Base-by-base conservation (phyloP, 495 filamentous ascomycete genomes). In the Talaromyces proteolyticus region DNA sequence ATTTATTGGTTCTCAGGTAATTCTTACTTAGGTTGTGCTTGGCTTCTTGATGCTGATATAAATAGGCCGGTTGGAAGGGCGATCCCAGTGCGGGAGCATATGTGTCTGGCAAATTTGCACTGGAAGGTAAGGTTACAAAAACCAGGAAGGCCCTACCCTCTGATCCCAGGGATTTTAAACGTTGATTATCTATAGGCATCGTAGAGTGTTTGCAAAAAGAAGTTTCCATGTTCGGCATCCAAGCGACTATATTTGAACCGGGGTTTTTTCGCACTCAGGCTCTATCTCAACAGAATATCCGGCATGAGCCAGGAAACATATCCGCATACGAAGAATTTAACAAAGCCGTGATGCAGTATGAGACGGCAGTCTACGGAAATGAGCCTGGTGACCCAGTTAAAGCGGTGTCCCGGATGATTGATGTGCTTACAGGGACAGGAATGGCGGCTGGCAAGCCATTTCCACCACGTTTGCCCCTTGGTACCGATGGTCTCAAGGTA, bases 171-270 rank as follows among this genome's bases (percentile, higher is more conserved):
- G 25, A 12, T 29, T 29, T 29, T 29, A 12, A 29, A 5, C 25
- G 25, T 29, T 29, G 25, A 29, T 29, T 29, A 29, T 29, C 25
- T 29, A 29, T 12, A 29, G 25, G 25, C 1, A 23, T 62, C 23
- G 59, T 65, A 14, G 62, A 75, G 44, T 69, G 72, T 4, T 63
- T 77, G 1, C 71, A 73, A 0, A 68, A 72, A 37, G 77, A 80
- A 51, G 53, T 76, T 3, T 62, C 65, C 3, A 57, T 62, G 1
- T 75, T 79, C 49, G 67, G 66, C 6, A 71, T 82, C 25, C 62
- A 74, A 26, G 64, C 69, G 4, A 54, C 80, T 6, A 67, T 69
- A 12, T 73, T 79, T 10, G 59, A 67, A 18, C 72, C 71, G 0
- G 78, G 78, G 0, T 64, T 69, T 0, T 78, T 81, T 50, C 68